Percentiles rank a stretch among this genome's conserved stretches.
Evolutionary conservation across 495 filamentous ascomycete genomes (phyloP).

Genomic region (Sabuloglossum arenarium): DNA sequence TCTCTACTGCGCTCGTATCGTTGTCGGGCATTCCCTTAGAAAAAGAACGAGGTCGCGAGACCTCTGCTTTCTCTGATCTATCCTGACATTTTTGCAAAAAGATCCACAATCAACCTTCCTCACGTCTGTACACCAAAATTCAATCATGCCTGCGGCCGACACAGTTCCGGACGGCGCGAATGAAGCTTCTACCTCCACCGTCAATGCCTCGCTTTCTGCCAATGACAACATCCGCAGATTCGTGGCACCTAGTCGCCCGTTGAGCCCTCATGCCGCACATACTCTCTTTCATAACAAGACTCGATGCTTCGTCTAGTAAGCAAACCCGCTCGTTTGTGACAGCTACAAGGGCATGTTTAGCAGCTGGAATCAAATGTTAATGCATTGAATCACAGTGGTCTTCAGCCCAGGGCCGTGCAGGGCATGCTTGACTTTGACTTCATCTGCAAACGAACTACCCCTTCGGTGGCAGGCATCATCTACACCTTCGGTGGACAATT

Average conservation of each 20-base stretch:
- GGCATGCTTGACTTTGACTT: conserved; percentile 99
- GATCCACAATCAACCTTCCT: conserved; percentile 1
- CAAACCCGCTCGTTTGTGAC: conserved; percentile 1
- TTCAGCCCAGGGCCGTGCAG: conserved; percentile 94
- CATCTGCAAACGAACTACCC: conserved; percentile 95
- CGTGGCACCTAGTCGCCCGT: conserved; percentile 71
- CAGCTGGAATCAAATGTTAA: not conserved
- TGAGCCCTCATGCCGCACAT: conserved; percentile 67
- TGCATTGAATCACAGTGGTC: conserved; percentile 32
- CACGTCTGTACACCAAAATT: conserved; percentile 3
- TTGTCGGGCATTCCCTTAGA: no score
- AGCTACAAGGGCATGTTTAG: not conserved
- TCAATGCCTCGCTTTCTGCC: conserved; percentile 31
- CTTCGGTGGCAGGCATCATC: conserved; percentile 96
- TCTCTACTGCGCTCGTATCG: no score
- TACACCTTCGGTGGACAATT: conserved; percentile 99
- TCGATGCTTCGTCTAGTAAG: conserved; percentile 96
- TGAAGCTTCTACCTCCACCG: conserved; percentile 16
- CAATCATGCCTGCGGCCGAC: conserved; percentile 27
- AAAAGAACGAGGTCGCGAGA: no score
- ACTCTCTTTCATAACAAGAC: conserved; percentile 97
- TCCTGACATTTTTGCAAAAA: not conserved
- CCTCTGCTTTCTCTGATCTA: no score
- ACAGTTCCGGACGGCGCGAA: conserved; percentile 18
- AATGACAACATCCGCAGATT: conserved; percentile 99